phyloP scores from a whole-genome alignment of 2,329 filamentous ascomycete genomes.

The Malbranchea cinnamomea region DNA sequence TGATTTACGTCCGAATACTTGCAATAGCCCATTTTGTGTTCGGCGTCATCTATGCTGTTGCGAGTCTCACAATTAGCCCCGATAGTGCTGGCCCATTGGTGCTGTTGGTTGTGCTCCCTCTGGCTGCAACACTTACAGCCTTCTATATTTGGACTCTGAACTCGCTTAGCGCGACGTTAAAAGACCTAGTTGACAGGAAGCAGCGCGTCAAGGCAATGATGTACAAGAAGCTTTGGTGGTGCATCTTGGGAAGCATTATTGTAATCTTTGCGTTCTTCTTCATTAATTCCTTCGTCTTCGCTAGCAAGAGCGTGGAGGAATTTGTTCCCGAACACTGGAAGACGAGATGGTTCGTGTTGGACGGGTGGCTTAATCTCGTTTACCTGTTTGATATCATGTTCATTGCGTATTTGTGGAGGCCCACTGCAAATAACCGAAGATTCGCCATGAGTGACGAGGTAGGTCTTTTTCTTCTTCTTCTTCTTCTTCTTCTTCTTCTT shows the following conservation, averaged over 20 bases:
- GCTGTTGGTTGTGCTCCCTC: constrained; percentile 79
- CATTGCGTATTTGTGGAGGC: constrained; percentile 90
- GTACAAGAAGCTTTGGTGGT: constrained; percentile 99
- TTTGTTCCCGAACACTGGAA: constrained; percentile 97
- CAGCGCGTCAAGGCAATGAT: constrained; percentile 86
- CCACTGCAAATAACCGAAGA: constrained; percentile 87
- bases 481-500: no score
- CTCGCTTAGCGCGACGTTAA: constrained; percentile 85
- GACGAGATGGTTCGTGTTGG: constrained; percentile 89
- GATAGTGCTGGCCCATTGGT: constrained; percentile 82
- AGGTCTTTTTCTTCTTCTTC: no score
- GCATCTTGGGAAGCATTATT: constrained; percentile 77
- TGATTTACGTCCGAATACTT: constrained; percentile 84
- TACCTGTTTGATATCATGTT: constrained; percentile 89
- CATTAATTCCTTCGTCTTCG: constrained; percentile 92
- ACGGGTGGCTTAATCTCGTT: constrained; percentile 93
- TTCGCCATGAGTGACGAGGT: constrained; percentile 98
- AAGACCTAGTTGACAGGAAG: constrained; percentile 86
- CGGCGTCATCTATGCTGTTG: constrained; percentile 81
- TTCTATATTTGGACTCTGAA: constrained; percentile 99
- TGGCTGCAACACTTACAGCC: constrained; percentile 80
- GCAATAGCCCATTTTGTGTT: constrained; percentile 91
- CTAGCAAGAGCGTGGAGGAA: constrained; percentile 66
- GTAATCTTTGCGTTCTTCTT: constrained; percentile 99
- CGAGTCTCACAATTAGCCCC: constrained; percentile 74